Percentiles rank a stretch among this genome's conserved stretches.
Evolutionary conservation across 139 green algal genomes (phyloP).

Genomic region (Pycnococcus provasolii): DNA sequence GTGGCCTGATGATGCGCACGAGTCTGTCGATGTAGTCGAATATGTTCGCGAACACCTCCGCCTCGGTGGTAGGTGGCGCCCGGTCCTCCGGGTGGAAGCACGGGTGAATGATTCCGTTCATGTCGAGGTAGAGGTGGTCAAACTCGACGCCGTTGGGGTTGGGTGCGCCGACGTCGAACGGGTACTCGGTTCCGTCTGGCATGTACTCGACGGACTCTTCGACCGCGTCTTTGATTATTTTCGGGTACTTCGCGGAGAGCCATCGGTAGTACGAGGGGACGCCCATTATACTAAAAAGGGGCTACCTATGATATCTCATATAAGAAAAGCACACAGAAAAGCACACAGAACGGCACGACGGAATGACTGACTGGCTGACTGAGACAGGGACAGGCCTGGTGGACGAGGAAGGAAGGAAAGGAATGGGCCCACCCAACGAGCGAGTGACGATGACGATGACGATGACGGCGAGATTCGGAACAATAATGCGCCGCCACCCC

Average conservation of each 20-base stretch:
- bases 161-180: constrained; percentile 70
- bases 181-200: constrained; percentile 58
- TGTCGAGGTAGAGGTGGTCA: constrained; percentile 99
- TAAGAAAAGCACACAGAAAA: too few species aligned
- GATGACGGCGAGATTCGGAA: too few species aligned
- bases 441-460: too few species aligned
- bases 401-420: too few species aligned
- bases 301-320: too few species aligned
- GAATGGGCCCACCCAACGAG: too few species aligned
- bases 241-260: constrained; percentile 93
- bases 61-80: constrained; percentile 77
- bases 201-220: constrained; percentile 64
- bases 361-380: too few species aligned
- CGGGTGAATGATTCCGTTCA: constrained; percentile 99
- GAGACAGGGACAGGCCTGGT: too few species aligned
- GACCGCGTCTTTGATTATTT: constrained; percentile 82
- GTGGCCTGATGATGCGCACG: constrained; percentile 87
- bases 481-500: too few species aligned
- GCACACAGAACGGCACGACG: too few species aligned
- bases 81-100: constrained; percentile 98
- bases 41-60: constrained; percentile 93
- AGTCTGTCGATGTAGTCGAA: constrained; percentile 99
- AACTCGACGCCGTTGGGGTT: constrained; percentile 97
- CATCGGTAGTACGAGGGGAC: constrained; percentile 96
- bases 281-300: constrained; percentile 57